phyloP scores from a whole-genome alignment of 805 yeast species.

The Myxozyma lipomycoides region DNA sequence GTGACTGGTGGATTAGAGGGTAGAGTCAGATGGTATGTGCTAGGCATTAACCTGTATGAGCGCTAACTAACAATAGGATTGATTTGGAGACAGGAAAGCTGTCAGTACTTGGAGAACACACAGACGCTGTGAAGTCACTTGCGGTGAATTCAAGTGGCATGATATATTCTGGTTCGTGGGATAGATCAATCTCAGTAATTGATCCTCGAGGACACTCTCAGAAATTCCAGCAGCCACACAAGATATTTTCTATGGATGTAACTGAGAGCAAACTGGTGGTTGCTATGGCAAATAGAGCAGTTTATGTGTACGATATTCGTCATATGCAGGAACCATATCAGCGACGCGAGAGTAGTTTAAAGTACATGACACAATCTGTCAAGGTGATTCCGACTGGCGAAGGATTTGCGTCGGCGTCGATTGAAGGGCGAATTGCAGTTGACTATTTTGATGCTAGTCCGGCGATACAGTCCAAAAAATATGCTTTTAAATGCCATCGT shows the following conservation, averaged over 20 bases:
- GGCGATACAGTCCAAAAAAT: constrained; percentile 45
- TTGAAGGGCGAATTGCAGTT: constrained; percentile 80
- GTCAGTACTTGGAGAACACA: constrained; percentile 38
- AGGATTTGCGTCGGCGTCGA: constrained; percentile 54
- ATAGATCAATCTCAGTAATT: constrained; percentile 46
- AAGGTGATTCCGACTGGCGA: constrained; percentile 50
- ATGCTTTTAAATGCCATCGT: constrained; percentile 82
- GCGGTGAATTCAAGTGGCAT: constrained; percentile 34
- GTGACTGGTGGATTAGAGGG: constrained; percentile 20
- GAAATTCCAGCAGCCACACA: constrained; percentile 40
- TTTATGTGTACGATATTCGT: constrained; percentile 57
- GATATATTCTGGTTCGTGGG: constrained; percentile 61
- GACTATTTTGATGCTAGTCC: constrained; percentile 58
- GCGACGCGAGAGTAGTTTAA: constrained; percentile 59
- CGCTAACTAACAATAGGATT: no score
- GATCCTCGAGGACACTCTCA: constrained; percentile 41
- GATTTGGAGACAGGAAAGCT: constrained; percentile 48
- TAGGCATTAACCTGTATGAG: neutral
- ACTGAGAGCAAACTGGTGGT: constrained; percentile 47
- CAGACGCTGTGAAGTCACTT: constrained; percentile 42
- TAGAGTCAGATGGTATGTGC: no score
- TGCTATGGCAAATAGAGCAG: constrained; percentile 50
- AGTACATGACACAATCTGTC: constrained; percentile 58
- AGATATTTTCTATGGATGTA: constrained; percentile 62
- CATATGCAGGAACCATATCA: constrained; percentile 46